Percentiles rank a stretch among this genome's conserved stretches.
phyloP scores from a whole-genome alignment of 345 rosid genomes.

The Eucalyptus curtisii region DNA sequence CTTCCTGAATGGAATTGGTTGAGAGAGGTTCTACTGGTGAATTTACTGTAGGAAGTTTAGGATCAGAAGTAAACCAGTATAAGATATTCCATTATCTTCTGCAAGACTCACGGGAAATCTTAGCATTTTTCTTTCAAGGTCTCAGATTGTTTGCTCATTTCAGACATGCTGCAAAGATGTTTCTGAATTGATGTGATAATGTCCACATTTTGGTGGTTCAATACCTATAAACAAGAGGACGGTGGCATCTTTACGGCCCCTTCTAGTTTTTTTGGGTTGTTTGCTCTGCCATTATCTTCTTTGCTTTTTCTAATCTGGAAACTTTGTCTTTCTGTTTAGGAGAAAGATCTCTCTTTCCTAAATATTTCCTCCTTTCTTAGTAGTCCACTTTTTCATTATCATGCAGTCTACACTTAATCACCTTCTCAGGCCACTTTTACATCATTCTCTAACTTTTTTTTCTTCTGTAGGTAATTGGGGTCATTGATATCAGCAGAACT shows the following conservation, averaged over 20 bases:
- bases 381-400: not conserved
- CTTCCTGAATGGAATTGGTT: not conserved
- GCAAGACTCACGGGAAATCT: not conserved
- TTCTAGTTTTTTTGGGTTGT: not conserved
- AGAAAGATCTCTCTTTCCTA: not conserved
- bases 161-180: not conserved
- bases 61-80: not conserved
- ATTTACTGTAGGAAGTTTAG: not conserved
- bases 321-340: not conserved
- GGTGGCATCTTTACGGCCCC: not conserved
- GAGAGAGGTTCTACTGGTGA: not conserved
- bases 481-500: conserved; percentile 70
- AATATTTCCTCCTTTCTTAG: not conserved
- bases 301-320: not conserved
- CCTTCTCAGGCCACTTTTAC: not conserved
- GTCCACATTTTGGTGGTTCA: not conserved
- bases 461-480: conserved; percentile 67
- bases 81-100: not conserved
- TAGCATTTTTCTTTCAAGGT: not conserved
- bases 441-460: not conserved
- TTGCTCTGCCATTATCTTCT: not conserved
- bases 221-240: not conserved
- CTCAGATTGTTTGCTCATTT: not conserved
- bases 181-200: not conserved
- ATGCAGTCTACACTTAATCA: not conserved